Percentiles rank a stretch among this genome's conserved stretches.
Conservation (phyloP, 2,329 filamentous ascomycete species). For the Grosmannia clavigera region DNA sequence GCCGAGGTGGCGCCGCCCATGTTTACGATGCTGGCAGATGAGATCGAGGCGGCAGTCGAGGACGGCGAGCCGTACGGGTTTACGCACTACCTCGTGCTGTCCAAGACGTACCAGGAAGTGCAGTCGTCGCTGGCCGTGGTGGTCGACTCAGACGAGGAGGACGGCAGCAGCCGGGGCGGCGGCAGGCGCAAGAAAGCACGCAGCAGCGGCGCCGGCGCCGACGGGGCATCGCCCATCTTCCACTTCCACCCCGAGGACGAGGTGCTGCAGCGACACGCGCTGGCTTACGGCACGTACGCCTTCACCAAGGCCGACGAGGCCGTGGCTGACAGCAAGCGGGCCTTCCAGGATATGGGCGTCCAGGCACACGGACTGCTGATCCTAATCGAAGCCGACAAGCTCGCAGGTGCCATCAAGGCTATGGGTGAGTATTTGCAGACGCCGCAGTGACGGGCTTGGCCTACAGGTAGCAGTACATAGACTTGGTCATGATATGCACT, state of each 20-base stretch:
- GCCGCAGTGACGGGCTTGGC: slow-evolving; percentile 16
- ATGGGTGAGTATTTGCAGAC: slow-evolving; percentile 61
- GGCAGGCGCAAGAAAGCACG: slow-evolving; percentile 44
- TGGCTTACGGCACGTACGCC: slow-evolving; percentile 57
- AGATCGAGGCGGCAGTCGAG: slow-evolving; percentile 77
- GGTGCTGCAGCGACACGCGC: slow-evolving; percentile 63
- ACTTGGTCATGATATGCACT: not conserved
- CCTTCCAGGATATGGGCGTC: slow-evolving; percentile 88
- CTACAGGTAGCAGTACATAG: slow-evolving; percentile 9
- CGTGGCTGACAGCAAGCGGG: slow-evolving; percentile 79
- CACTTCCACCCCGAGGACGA: slow-evolving; percentile 98
- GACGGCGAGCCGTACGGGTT: slow-evolving; percentile 90
- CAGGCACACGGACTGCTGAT: slow-evolving; percentile 75
- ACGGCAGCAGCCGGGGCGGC: slow-evolving; percentile 40
- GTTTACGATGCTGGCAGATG: slow-evolving; percentile 88
- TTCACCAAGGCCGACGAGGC: slow-evolving; percentile 74
- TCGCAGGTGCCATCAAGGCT: slow-evolving; percentile 62
- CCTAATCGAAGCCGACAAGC: slow-evolving; percentile 69
- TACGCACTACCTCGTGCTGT: slow-evolving; percentile 82
- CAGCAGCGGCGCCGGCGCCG: slow-evolving; percentile 16
- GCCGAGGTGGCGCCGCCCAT: slow-evolving; percentile 82
- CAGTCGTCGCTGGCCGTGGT: slow-evolving; percentile 49
- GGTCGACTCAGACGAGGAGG: slow-evolving; percentile 42
- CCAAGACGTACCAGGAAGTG: slow-evolving; percentile 85
- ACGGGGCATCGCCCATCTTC: slow-evolving; percentile 46